Percentiles rank a stretch among this genome's conserved stretches.
These are phyloP conservation scores for Exophiala sideris DNA, from an alignment of 2,329 filamentous ascomycete species.

Conservation along the genomic window DNA sequence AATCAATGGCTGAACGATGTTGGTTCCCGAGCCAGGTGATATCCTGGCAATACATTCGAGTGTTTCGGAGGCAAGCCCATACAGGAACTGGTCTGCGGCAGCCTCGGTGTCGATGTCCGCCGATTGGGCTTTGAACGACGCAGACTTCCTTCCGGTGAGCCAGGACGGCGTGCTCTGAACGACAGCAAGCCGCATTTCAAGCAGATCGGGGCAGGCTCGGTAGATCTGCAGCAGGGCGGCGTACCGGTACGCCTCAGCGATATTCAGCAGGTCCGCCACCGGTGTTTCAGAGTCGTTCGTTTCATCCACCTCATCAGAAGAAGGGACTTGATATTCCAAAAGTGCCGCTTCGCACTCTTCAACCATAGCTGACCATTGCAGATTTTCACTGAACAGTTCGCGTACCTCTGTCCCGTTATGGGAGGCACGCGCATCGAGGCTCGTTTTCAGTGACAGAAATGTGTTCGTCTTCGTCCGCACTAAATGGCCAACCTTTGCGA, in stretches of 20 bases:
- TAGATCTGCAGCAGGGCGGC: background rate
- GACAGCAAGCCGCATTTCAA: background rate
- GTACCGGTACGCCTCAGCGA: background rate
- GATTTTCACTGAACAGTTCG: background rate
- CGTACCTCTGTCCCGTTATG: no score
- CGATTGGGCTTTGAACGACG: no score
- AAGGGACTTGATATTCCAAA: background rate
- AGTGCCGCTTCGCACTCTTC: background rate
- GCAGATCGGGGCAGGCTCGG: background rate
- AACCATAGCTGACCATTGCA: background rate
- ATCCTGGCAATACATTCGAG: background rate
- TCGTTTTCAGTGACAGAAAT: background rate
- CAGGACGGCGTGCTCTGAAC: background rate
- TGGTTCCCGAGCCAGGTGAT: background rate
- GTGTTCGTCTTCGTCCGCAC: background rate
- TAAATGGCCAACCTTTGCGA: background rate
- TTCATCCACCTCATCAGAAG: background rate
- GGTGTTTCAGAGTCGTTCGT: background rate
- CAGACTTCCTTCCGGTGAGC: no score
- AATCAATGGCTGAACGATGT: background rate
- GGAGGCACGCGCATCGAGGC: background rate
- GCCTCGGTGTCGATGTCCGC: background rate
- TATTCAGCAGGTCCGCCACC: background rate
- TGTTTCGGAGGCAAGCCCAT: background rate
- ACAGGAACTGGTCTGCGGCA: background rate